Evolutionary conservation across 495 filamentous ascomycete species (phyloP), one percentile per base, ranked within the genome.

Genomic region (Friedmanniomyces endolithicus): DNA sequence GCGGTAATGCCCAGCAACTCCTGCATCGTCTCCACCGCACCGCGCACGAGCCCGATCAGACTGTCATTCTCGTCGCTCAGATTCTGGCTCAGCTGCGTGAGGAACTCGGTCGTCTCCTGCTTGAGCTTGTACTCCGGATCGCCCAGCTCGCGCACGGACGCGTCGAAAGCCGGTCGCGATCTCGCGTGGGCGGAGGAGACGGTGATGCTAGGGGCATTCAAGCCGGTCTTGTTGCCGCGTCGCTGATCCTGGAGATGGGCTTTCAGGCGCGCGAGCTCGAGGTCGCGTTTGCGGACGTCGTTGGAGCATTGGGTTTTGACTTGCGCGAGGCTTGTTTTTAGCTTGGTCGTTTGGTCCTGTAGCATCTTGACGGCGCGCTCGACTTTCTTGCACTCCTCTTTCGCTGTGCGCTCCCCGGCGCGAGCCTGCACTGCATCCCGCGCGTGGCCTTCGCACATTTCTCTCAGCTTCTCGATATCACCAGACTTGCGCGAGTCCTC

Each of bases 51-150:
- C 1, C 73, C 74, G 9, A 92, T 82, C 22, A 98, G 64, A 1
- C 78, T 77, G 65, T 97, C 92, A 59, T 98, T 98, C 67, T 98
- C 92, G 61, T 95, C 89, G 59, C 89, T 94, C 34, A 97, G 71
- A 16, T 80, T 82, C 70, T 89, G 87, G 20, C 87, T 87, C 54
- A 97, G 70, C 63, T 90, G 80, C 1, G 92, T 94, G 44, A 98
- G 72, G 66, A 95, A 97, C 46, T 88, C 86, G 19, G 88, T 90
- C 6, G 92, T 95, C 70, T 97, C 94, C 60, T 85, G 78, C 52
- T 81, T 78, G 55, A 97, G 67, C 61, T 79, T 86, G 67, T 92
- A 88, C 35, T 73, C 78, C 0, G 81, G 78, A 44, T 78, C 75
- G 23, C 75, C 71, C 1, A 81, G 65, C 24, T 75, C 74, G 1